phyloP scores from a whole-genome alignment of 805 yeast genomes.

The Wickerhamomyces pijperi region DNA sequence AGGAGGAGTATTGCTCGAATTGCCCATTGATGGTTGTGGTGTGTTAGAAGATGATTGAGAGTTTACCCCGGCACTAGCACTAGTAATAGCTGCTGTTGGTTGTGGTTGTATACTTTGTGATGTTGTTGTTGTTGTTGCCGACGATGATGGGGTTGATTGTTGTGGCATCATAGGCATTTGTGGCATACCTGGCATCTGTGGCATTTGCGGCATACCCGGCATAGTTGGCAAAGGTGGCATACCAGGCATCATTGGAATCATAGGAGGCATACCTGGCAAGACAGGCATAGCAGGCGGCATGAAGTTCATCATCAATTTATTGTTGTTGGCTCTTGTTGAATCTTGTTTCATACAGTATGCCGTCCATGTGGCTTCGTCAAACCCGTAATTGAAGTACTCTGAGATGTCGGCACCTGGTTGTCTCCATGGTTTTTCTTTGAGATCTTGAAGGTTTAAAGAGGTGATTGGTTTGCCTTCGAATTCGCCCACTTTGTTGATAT shows the following conservation, averaged over 20 bases:
- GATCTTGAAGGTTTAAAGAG: constrained; percentile 62
- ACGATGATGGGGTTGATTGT: constrained; percentile 1
- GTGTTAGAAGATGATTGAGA: not conserved
- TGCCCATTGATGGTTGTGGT: not conserved
- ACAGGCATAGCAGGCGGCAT: constrained; percentile 29
- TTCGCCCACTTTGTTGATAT: constrained; percentile 64
- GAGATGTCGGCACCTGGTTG: constrained; percentile 92
- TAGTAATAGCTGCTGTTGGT: not conserved
- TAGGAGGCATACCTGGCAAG: constrained; percentile 15
- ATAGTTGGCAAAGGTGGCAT: constrained; percentile 7
- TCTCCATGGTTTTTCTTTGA: constrained; percentile 97
- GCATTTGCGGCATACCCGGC: constrained; percentile 19
- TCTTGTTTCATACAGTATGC: constrained; percentile 87
- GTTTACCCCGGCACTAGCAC: not conserved
- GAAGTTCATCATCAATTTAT: constrained; percentile 60
- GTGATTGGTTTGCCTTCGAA: constrained; percentile 78
- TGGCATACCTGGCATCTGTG: constrained; percentile 17
- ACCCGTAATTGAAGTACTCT: constrained; percentile 94
- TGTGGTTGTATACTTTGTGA: not conserved
- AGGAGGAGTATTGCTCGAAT: constrained; percentile 1
- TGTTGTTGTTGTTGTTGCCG: constrained; percentile 1
- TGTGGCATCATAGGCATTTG: constrained; percentile 15
- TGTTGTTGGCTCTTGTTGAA: constrained; percentile 64
- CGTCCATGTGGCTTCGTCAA: constrained; percentile 93
- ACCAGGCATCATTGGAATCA: constrained; percentile 12